Conservation (phyloP, 2,329 filamentous ascomycete genomes). For the Pyricularia sp. region DNA sequence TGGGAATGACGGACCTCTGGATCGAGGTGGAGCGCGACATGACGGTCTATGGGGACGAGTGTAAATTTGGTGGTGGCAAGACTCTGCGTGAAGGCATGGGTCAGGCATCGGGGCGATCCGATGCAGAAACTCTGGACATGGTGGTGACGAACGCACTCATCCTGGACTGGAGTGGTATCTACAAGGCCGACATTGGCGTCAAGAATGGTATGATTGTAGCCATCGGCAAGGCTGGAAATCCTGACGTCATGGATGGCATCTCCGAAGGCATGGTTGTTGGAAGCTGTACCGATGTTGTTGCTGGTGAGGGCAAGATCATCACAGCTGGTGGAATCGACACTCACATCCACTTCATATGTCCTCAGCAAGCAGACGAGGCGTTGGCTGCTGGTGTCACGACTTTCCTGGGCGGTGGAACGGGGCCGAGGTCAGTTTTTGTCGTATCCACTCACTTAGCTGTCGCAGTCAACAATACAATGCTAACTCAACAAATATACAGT, state of each 20-base stretch:
- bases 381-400: constrained; percentile 81
- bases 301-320: constrained; percentile 79
- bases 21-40: constrained; percentile 77
- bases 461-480: background rate
- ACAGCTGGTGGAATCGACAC: constrained; percentile 83
- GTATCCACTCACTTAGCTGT: background rate
- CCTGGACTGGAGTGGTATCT: constrained; percentile 83
- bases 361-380: constrained; percentile 76
- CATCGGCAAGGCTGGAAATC: constrained; percentile 91
- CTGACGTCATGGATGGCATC: constrained; percentile 92
- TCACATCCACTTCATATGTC: constrained; percentile 91
- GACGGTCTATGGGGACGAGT: constrained; percentile 82
- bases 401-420: constrained; percentile 80
- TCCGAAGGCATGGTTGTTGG: constrained; percentile 68
- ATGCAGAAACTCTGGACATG: constrained; percentile 64
- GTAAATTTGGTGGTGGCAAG: constrained; percentile 90
- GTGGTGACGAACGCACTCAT: constrained; percentile 84
- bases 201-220: constrained; percentile 76
- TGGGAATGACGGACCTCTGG: constrained; percentile 82
- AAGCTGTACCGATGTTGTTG: constrained; percentile 81
- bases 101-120: constrained; percentile 65
- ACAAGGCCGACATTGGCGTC: constrained; percentile 92
- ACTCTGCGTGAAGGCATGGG: constrained; percentile 92
- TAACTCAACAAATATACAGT: constrained; percentile 24
- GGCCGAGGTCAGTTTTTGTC: constrained; percentile 51